phyloP scores from a whole-genome alignment of 805 yeast genomes.

The Candida caryicola region DNA sequence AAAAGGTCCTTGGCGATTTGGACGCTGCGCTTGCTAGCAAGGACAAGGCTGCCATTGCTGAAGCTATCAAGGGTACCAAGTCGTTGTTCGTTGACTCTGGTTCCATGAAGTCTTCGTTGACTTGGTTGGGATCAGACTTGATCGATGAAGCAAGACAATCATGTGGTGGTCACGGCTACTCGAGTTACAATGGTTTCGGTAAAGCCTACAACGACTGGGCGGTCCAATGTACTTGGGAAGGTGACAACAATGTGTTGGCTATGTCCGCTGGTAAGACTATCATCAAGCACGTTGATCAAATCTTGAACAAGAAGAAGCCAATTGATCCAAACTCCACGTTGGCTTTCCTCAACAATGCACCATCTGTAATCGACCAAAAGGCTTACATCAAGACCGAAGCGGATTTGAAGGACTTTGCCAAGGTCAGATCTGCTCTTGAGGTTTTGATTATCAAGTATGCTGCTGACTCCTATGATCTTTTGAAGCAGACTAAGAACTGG shows the following conservation, averaged over 20 bases:
- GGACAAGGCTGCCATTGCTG: conserved; percentile 43
- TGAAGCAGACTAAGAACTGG: conserved; percentile 27
- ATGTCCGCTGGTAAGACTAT: conserved; percentile 81
- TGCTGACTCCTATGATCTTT: conserved; percentile 26
- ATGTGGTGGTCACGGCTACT: conserved; percentile 96
- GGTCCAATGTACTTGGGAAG: conserved; percentile 99
- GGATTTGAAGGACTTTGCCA: conserved; percentile 15
- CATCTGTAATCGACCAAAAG: conserved; percentile 7
- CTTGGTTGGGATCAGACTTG: conserved; percentile 78
- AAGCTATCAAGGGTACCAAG: conserved; percentile 62
- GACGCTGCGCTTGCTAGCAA: conserved; percentile 52
- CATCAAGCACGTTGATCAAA: conserved; percentile 45
- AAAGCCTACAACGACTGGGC: conserved; percentile 90
- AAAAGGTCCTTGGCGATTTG: conserved; percentile 48
- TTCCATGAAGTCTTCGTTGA: conserved; percentile 81
- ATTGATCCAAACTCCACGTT: conserved; percentile 24
- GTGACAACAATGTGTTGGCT: conserved; percentile 86
- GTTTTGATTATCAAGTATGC: conserved; percentile 37
- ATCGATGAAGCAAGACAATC: conserved; percentile 91
- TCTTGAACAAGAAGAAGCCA: conserved; percentile 26
- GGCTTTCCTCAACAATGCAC: conserved; percentile 30
- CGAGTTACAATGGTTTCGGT: conserved; percentile 88
- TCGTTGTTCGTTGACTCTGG: conserved; percentile 82
- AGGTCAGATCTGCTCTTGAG: conserved; percentile 26
- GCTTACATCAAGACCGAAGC: conserved; percentile 14